Evolutionary conservation across 257 asterid genomes (phyloP).

Genomic region (Nyctanthes arbortristis): DNA sequence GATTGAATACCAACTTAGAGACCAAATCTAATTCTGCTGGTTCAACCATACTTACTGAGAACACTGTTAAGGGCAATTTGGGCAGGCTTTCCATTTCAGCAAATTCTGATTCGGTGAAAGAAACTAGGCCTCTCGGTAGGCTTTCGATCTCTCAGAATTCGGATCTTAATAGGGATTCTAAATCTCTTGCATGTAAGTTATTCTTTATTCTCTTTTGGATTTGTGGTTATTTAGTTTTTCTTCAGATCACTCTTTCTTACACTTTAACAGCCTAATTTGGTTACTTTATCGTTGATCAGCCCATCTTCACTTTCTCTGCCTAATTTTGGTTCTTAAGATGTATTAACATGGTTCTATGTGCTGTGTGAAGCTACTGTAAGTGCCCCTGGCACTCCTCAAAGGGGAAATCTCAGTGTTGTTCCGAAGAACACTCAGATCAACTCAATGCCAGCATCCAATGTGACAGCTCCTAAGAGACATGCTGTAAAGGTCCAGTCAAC

Average conservation of each 20-base stretch:
- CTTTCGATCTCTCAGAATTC: conserved; percentile 65
- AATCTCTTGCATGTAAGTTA: conserved; percentile 64
- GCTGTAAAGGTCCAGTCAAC: conserved; percentile 60
- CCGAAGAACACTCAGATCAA: conserved; percentile 53
- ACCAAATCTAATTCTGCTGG: conserved; percentile 64
- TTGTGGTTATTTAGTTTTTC: conserved; percentile 16
- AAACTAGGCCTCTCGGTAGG: conserved; percentile 63
- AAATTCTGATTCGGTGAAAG: conserved; percentile 73
- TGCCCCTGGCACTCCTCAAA: conserved; percentile 76
- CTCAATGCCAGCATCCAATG: conserved; percentile 43
- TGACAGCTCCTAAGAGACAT: conserved; percentile 63
- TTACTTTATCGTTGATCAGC: not conserved
- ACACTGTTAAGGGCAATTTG: conserved; percentile 53
- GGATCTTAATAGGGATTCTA: conserved; percentile 73
- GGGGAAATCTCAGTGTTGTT: conserved; percentile 50
- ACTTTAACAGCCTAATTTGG: conserved; percentile 16
- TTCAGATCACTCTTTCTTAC: conserved; percentile 2
- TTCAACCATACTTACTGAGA: conserved; percentile 57
- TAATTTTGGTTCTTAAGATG: conserved; percentile 17
- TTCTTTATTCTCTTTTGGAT: conserved; percentile 18
- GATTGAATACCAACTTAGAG: conserved; percentile 56
- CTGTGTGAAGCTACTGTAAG: conserved; percentile 60
- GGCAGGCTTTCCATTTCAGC: conserved; percentile 80
- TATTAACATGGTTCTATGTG: conserved; percentile 25
- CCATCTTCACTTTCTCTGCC: conserved; percentile 9